Base-by-base conservation (phyloP, 257 asterid genomes). In the Nicotiana tabacum region DNA sequence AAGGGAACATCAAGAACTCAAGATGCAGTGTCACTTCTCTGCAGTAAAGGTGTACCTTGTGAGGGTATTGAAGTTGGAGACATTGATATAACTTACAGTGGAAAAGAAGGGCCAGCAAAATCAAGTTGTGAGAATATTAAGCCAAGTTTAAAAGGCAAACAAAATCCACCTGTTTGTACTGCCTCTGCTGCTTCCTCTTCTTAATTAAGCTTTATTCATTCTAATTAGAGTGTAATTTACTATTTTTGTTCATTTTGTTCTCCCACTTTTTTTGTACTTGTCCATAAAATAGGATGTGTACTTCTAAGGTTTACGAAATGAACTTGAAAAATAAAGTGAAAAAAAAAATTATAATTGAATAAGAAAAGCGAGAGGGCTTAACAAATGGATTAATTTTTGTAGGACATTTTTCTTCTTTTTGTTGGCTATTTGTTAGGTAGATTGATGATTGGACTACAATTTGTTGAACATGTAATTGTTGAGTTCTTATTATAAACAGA, bases 11-110 rank as follows among this genome's bases (percentile, higher is more conserved):
- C 92, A 5, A 80, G 81, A 24, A 74, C 60, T 21, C 66, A 83
- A 35, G 10, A 33, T 3, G 85, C 86, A 0, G 85, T 89, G 7
- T 16, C 55, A 69, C 84, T 89, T 65, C 18, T 15, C 5, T 89
- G 92, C 72, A 87, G 90, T 27, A 77, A 37, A 10, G 83, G 81
- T 11, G 10, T 9, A 33, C 90, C 90, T 0, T 87, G 92, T 56
- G 55, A 86, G 24, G 80, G 77, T 13, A 88, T 89, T 10, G 84
- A 76, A 83, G 67, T 87, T 12, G 69, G 78, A 4, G 66, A 87
- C 32, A 83, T 87, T 43, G 80, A 87, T 67, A 57, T 89, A 30
- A 37, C 72, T 8, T 88, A 87, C 64, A 30, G 27, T 18, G 90
- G 92, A 3, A 32, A 61, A 10, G 57, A 74, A 13, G 91, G 91